Percentiles rank a stretch among this genome's conserved stretches.
Evolutionary conservation across 257 asterid genomes (phyloP).

Genomic region (Scutellaria galericulata): DNA sequence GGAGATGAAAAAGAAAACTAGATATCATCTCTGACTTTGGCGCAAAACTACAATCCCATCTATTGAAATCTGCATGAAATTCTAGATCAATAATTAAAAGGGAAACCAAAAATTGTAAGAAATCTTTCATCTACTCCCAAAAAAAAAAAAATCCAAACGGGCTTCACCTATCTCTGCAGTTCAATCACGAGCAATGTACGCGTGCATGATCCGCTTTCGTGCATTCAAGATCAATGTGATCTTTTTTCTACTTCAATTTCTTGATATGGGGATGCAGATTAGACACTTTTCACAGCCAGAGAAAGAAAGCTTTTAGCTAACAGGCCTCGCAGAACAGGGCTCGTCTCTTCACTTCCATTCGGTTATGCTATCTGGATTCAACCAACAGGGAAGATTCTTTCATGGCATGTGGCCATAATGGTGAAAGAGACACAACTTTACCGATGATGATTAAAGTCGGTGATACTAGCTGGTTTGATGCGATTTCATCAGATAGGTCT

Average conservation of each 20-base stretch:
- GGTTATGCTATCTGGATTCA: constrained; percentile 44
- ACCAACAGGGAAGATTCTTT: constrained; percentile 45
- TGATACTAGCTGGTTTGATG: constrained; percentile 62
- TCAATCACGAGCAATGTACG: constrained; percentile 1
- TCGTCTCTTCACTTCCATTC: constrained; percentile 18
- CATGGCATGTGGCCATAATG: constrained; percentile 64
- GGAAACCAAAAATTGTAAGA: neutral
- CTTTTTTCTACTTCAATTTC: neutral
- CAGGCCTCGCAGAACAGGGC: neutral
- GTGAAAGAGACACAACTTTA: constrained; percentile 83
- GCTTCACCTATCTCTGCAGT: neutral
- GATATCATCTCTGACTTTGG: too few relatives aligned
- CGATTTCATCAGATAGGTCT: constrained; percentile 66
- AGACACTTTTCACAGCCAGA: neutral
- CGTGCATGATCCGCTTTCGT: constrained; percentile 14
- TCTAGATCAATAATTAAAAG: neutral
- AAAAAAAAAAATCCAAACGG: constrained; percentile 11
- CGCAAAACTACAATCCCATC: neutral
- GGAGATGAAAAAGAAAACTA: too few relatives aligned
- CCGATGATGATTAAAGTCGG: constrained; percentile 84
- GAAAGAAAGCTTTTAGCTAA: neutral
- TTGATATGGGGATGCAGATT: constrained; percentile 1
- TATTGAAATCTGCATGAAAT: constrained; percentile 8
- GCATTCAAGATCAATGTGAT: neutral
- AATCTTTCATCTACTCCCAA: constrained; percentile 28